Percentiles rank a stretch among this genome's conserved stretches.
Conservation (phyloP, 768 basidiomycete genomes). For the Sarcodon sp. region DNA sequence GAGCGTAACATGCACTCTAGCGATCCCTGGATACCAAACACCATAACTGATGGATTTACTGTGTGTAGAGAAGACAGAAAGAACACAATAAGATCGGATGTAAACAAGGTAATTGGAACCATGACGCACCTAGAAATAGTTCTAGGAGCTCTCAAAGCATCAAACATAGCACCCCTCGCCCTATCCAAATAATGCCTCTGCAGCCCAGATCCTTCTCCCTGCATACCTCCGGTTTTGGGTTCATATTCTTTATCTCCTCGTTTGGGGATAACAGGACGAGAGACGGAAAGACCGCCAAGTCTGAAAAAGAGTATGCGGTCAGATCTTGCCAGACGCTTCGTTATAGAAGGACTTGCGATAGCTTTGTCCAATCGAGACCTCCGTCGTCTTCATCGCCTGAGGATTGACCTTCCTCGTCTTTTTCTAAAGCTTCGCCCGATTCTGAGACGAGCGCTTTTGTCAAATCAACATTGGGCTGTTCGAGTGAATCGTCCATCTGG, state of each 20-base stretch:
- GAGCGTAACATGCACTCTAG: slow-evolving; percentile 55
- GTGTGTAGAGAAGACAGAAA: background rate
- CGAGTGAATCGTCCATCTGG: slow-evolving; percentile 52
- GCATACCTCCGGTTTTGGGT: slow-evolving; percentile 36
- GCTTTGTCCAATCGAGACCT: slow-evolving; percentile 73
- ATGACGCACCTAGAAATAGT: slow-evolving; percentile 58
- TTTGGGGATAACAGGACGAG: slow-evolving; percentile 76
- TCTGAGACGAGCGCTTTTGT: slow-evolving; percentile 14
- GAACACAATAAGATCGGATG: background rate
- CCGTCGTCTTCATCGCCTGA: slow-evolving; percentile 69
- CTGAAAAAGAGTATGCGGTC: background rate
- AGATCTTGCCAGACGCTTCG: background rate
- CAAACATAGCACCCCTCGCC: slow-evolving; percentile 78
- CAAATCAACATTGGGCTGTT: slow-evolving; percentile 21
- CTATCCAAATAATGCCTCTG: slow-evolving; percentile 76
- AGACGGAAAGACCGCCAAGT: slow-evolving; percentile 2
- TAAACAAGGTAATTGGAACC: slow-evolving; percentile 1
- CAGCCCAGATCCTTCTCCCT: slow-evolving; percentile 41
- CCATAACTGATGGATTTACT: slow-evolving; percentile 76
- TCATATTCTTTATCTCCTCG: slow-evolving; percentile 98
- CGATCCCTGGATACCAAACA: slow-evolving; percentile 60
- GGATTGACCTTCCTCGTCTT: slow-evolving; percentile 17
- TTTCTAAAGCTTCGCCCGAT: slow-evolving; percentile 26
- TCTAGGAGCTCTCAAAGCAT: slow-evolving; percentile 59
- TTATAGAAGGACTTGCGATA: slow-evolving; percentile 31